Conservation (phyloP, 176 grass and related monocot species). For the Thalia dealbata region DNA sequence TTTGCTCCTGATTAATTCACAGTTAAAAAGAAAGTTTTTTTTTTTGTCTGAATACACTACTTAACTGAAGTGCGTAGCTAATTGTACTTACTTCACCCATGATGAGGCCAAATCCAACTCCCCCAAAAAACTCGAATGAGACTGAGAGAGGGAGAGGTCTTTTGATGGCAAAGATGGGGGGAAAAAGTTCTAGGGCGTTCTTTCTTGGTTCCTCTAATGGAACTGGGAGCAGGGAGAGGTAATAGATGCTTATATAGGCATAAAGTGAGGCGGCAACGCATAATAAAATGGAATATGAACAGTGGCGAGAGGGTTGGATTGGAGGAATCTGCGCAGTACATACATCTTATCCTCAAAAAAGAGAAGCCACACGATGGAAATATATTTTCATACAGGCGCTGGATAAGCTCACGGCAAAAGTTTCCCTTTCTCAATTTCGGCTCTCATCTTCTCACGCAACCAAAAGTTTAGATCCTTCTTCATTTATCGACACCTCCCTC, state of each 20-base stretch:
- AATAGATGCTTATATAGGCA: neutral
- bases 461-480: too few relatives aligned
- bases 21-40: too few relatives aligned
- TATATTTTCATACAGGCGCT: neutral
- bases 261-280: too few relatives aligned
- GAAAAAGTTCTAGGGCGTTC: neutral
- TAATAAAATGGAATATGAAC: too few relatives aligned
- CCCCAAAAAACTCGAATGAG: neutral
- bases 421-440: too few relatives aligned
- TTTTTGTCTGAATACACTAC: too few relatives aligned
- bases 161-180: neutral
- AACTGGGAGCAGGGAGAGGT: neutral
- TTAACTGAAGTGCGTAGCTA: too few relatives aligned
- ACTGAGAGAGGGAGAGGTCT: neutral
- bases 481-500: too few relatives aligned
- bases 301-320: neutral
- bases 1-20: constrained; percentile 40
- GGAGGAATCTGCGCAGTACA: neutral
- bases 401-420: neutral
- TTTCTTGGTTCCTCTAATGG: neutral
- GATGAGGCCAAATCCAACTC: neutral
- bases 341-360: neutral
- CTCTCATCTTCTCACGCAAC: too few relatives aligned
- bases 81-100: neutral
- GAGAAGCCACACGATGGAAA: neutral